Evolutionary conservation across 495 filamentous ascomycete genomes (phyloP), one percentile per base, ranked within the genome.

Genomic region (Talaromyces stipitatus): DNA sequence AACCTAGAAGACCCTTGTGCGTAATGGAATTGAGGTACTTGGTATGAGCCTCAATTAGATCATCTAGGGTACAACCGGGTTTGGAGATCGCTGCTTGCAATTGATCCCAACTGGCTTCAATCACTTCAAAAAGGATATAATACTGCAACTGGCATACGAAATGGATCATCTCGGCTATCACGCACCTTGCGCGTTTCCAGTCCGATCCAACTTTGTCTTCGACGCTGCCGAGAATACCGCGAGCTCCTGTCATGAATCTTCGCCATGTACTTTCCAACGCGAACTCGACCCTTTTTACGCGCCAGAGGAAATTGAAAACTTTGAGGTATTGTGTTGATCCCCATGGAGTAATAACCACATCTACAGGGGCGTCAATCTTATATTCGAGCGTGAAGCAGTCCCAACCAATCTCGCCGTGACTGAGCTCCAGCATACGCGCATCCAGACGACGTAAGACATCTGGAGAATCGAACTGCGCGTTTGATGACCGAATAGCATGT

Each of bases 371-470:
- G 66, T 97, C 94, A 57, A 97, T 91, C 70, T 96, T 96, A 74
- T 99, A 99, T 68, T 99, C 95, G 27, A 99, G 81, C 1, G 95
- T 99, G 72, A 99, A 99, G 70, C 94, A 95, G 68, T 99, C 95
- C 95, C 95, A 99, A 58, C 95, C 95, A 50, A 96, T 97, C 63
- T 99, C 94, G 55, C 95, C 95, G 67, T 96, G 91, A 52, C 86
- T 90, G 50, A 96, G 82, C 69, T 97, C 91, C 33, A 97, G 81
- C 90, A 97, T 96, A 47, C 95, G 89, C 12, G 94, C 91, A 72
- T 99, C 95, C 8, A 99, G 82, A 16, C 95, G 85, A 29, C 89
- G 85, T 32, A 97, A 79, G 28, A 97, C 91, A 65, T 99, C 95
- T n/a, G 87, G 83, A 8, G 85, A 84, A 71, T 99, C 95, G 66